Evolutionary conservation across 2,329 filamentous ascomycete species (phyloP), one percentile per base, ranked within the genome.

Genomic region (Verticillium nonalfalfae): DNA sequence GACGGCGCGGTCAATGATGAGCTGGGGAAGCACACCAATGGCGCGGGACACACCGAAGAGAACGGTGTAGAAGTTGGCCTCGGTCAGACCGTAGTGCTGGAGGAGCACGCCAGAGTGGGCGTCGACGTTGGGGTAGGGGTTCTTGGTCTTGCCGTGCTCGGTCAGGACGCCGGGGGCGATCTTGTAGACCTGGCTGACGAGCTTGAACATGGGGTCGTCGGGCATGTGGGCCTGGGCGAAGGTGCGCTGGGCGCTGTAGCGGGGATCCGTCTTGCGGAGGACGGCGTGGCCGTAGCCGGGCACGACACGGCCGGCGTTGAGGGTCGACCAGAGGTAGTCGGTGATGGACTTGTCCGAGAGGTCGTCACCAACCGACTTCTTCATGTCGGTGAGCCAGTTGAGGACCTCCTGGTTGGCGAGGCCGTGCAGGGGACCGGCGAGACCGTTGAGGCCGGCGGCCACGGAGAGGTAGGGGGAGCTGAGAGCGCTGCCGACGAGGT

Each of bases 91-190:
- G 83, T 99, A 99, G 90, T 99, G 95, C 85, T 99, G 95, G 71
- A 99, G 91, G 68, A 99, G 91, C 69, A 99, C 95, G 85, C 95
- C 95, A 36, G 93, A 97, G 90, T 98, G 95, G 74, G 94, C 93
- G 75, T 98, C 94, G 74, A 98, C 93, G 84, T 98, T 98, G 80
- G 95, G 95, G 87, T 86, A 98, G 69, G 94, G 94, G 90, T 98
- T 97, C 91, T 98, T 98, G 85, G 94, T 98, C 91, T 99, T 99
- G 83, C 95, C 95, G 85, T 99, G 95, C 89, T 99, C 93, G 69
- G 95, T 99, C 77, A 99, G 85, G 72, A 99, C 95, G 74, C 90
- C 90, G 68, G 95, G 95, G 67, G 95, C 95, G 73, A 99, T 98
- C 91, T 99, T 99, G 91, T 98, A 99, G 71, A 99, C 95, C 85